These are phyloP conservation scores for Cutaneotrichosporon sp. DNA, from an alignment of 1,284 basidiomycete genomes.

Conservation along the genomic window DNA sequence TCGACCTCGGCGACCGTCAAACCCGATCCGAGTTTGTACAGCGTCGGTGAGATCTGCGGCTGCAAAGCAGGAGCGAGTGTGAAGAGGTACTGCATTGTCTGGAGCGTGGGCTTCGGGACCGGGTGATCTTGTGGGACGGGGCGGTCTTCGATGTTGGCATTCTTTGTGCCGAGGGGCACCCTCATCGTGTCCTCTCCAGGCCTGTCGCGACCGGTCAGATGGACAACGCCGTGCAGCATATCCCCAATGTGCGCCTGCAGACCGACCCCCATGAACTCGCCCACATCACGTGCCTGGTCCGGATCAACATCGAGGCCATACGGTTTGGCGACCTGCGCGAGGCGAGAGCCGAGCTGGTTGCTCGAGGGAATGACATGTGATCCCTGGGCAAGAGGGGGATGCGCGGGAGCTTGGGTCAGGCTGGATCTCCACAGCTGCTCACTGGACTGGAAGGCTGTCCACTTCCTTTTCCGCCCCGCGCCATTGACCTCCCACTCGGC, in stretches of 20 bases:
- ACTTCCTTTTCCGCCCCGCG: constrained; percentile 16
- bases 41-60: constrained; percentile 36
- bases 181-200: constrained; percentile 33
- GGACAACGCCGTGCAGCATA: constrained; percentile 33
- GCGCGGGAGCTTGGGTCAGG: constrained; percentile 2
- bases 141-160: constrained; percentile 1
- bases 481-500: constrained; percentile 11
- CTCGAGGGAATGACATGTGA: constrained; percentile 33
- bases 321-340: constrained; percentile 32
- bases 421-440: not conserved
- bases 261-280: constrained; percentile 45
- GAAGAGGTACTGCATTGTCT: constrained; percentile 37
- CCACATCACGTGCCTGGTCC: constrained; percentile 29
- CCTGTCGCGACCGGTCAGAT: constrained; percentile 33
- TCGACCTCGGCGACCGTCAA: constrained; percentile 32
- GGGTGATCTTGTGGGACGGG: constrained; percentile 1
- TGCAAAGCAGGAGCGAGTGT: constrained; percentile 35
- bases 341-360: constrained; percentile 30
- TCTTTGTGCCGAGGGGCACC: constrained; percentile 22
- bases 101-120: constrained; percentile 24
- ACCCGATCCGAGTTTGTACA: constrained; percentile 35
- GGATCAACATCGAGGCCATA: constrained; percentile 28
- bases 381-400: constrained; percentile 26
- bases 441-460: constrained; percentile 16
- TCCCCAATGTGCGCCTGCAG: constrained; percentile 39